Evolutionary conservation across 129 eudicot species (phyloP), one percentile per base, ranked within the genome.

Genomic region (Arctium minus): DNA sequence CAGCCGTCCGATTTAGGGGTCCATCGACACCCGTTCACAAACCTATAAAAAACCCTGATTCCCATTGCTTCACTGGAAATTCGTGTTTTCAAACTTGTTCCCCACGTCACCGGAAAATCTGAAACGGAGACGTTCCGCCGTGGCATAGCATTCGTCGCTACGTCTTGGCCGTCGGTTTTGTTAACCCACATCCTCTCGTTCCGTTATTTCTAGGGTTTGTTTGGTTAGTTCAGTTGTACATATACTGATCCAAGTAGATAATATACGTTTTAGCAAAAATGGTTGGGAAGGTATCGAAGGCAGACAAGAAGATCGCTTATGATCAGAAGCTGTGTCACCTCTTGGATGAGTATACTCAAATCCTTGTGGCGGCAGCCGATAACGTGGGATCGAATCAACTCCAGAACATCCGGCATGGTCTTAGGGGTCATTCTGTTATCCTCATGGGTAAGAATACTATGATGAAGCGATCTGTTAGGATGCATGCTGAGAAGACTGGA

Each of bases 361-460:
- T 91, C 17, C 79, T 90, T 8, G 84, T 92, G 11, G 97, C 84
- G 2, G 88, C 89, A 0, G 94, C 92, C 10, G 97, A 92, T 42
- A 90, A 92, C 31, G 97, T 92, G 27, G 97, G 97, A 4, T 92
- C 97, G 15, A 92, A 73, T n/a, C 91, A 92, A 83, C 72, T 92
- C 12, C 97, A 92, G 86, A 85, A 65, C 50, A 92, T 92, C 13
- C 68, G 92, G 2, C 74, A 77, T 27, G 97, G 97, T 42, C 78
- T 92, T 1, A 72, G 97, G 6, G 97, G 97, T 0, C 92, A 92
- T 46, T 92, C 97, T 0, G 89, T 88, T 48, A 91, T 92, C 27
- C 86, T 92, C 5, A 92, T 92, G 97, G 97, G 97, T 17, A 90
- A 92, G 83, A 92, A 92, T 30, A 92, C 97, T 62, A 92, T 92